Evolutionary conservation across 2,329 filamentous ascomycete species (phyloP).

Genomic region (Fusarium tupiense): DNA sequence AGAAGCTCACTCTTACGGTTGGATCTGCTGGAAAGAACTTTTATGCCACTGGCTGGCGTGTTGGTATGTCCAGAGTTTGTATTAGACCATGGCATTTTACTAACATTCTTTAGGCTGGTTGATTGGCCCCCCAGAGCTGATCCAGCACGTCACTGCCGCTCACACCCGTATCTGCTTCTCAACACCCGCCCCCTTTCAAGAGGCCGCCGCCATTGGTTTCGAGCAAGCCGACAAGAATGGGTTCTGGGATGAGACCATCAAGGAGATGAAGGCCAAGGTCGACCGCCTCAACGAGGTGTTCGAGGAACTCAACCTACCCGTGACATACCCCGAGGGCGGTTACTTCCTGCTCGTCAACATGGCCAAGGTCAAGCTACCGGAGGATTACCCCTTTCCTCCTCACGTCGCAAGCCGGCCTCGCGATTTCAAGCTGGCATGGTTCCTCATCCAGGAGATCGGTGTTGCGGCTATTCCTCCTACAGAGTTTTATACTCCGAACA

Average conservation of each 20-base stretch:
- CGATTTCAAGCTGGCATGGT: conserved; percentile 96
- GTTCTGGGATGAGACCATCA: conserved; percentile 87
- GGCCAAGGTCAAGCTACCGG: conserved; percentile 83
- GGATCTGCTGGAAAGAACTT: conserved; percentile 98
- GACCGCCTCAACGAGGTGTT: conserved; percentile 85
- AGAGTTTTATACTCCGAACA: conserved; percentile 91
- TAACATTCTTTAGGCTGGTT: conserved; percentile 72
- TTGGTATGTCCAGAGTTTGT: conserved; percentile 58
- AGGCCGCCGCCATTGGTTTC: conserved; percentile 92
- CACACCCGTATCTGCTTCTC: conserved; percentile 98
- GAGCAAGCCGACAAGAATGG: conserved; percentile 85
- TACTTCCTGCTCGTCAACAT: conserved; percentile 98
- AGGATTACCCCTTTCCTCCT: conserved; percentile 85
- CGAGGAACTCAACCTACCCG: conserved; percentile 78
- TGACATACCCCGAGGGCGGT: conserved; percentile 92
- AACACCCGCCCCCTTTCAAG: conserved; percentile 91
- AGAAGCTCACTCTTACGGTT: conserved; percentile 88
- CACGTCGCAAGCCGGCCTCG: conserved; percentile 87
- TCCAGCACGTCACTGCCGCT: conserved; percentile 90
- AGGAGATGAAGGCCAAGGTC: conserved; percentile 91
- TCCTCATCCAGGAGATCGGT: conserved; percentile 94
- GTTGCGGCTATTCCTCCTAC: conserved; percentile 96
- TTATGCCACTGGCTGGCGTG: conserved; percentile 96
- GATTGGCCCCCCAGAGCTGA: conserved; percentile 86
- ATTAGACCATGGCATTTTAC: neutral